A percentile compares a stretch with the other conserved stretches of the same genome.
phyloP scores from a whole-genome alignment of 441 rosid genomes.

The Pelargonium exstipulatum region DNA sequence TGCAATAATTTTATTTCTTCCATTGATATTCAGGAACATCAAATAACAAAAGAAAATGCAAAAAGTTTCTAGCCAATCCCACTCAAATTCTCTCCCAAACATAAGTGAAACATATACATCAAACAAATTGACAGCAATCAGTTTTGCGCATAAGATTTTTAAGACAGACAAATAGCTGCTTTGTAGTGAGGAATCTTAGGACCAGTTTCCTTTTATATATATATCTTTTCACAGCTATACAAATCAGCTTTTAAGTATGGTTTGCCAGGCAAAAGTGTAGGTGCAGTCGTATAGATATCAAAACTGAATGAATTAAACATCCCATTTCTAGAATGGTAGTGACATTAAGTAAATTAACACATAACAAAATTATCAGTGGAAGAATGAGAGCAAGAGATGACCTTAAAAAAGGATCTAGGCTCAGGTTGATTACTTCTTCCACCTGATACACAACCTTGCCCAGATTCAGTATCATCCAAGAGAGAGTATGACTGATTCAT shows the following conservation, averaged over 20 bases:
- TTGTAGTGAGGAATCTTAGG: neutral
- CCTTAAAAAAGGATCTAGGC: constrained; percentile 30
- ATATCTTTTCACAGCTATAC: neutral
- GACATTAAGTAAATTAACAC: neutral
- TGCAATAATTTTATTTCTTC: neutral
- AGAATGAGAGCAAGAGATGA: constrained; percentile 11
- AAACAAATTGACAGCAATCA: neutral
- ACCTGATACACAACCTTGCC: constrained; percentile 21
- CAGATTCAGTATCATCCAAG: constrained; percentile 15
- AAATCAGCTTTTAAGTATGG: neutral
- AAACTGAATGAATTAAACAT: neutral
- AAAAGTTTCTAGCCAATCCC: neutral
- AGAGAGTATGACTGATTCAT: constrained; percentile 9
- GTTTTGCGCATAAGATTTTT: neutral
- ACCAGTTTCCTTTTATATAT: neutral
- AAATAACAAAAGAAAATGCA: neutral
- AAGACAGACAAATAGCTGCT: neutral
- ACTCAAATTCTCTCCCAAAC: neutral
- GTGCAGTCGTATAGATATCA: neutral
- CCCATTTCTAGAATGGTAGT: neutral
- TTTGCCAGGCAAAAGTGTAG: neutral
- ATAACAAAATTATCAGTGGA: neutral
- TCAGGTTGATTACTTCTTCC: constrained; percentile 22
- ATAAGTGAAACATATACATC: too few species aligned
- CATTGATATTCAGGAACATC: neutral